Base-by-base conservation (phyloP, 2,329 filamentous ascomycete species). In the Phialophora chinensis region DNA sequence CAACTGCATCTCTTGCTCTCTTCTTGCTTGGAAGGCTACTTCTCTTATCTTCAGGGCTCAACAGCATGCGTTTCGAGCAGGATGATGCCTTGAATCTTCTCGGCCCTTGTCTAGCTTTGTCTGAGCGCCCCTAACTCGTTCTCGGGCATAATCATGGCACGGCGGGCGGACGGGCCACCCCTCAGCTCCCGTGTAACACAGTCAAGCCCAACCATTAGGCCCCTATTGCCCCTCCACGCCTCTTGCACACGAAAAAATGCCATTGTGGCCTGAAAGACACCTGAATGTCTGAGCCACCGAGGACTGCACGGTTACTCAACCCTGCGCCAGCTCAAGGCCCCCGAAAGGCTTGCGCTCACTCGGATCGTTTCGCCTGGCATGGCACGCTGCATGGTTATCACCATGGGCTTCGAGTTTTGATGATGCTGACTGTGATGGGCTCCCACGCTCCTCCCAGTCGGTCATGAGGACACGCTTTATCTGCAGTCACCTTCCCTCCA, bases 391-490 rank as follows among this genome's bases (percentile, higher is more conserved):
- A 31, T 31, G 29, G 29, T 23, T 4, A 23, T 55, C 17, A 35
- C n/a, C n/a, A 31, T 31, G 17, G 29, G 29, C 14, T 12, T 17
- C 25, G 14, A 55, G 4, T 20, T 8, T 31, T 61, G 59, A 20
- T 54, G 59, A 53, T 61, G 59, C 59, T 61, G 59, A 53, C 59
- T 61, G 59, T 23, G 44, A 35, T n/a, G 29, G 20, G 3, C 38
- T n/a, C 23, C 42, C 57, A 27, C 23, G 27, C 38, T 17, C 38
- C 14, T 42, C 38, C 38, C 38, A 25, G 23, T n/a, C 47, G 60
- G 60, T 62, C 60, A 62, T 62, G 60, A 62, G 60, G 52, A 62
- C 60, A 56, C 50, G 23, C 25, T 60, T 20, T 33, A n/a, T 29
- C 38, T 38, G 47, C 42, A 58, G 29, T 27, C 44, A 38, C 47